Evolutionary conservation across 345 rosid species (phyloP).

Genomic region (Citrus trifoliata): DNA sequence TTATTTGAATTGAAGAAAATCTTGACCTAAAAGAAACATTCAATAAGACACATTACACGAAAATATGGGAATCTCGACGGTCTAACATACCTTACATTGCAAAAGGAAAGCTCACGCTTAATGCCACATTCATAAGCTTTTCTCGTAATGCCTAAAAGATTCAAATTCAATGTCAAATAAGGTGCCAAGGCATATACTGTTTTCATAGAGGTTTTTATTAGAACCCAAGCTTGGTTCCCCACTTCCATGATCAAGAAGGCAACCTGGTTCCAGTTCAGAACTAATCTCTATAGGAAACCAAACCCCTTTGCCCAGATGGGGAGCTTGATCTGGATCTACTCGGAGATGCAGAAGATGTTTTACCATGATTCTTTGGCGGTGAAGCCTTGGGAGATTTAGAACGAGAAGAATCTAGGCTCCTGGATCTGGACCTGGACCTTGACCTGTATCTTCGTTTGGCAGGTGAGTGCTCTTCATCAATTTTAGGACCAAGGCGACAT

Average conservation of each 20-base stretch:
- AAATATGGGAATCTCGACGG: not conserved
- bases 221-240: not conserved
- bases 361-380: slow-evolving; percentile 26
- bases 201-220: not conserved
- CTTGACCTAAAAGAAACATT: not conserved
- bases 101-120: not conserved
- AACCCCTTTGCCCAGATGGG: slow-evolving; percentile 58
- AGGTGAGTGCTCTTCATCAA: slow-evolving; percentile 31
- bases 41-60: not conserved
- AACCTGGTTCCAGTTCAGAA: slow-evolving; percentile 26
- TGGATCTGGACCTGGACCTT: slow-evolving; percentile 36
- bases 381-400: slow-evolving; percentile 46
- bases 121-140: not conserved
- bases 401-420: slow-evolving; percentile 27
- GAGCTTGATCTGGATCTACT: slow-evolving; percentile 60
- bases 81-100: not conserved
- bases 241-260: not conserved
- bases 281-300: slow-evolving; percentile 87
- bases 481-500: slow-evolving; percentile 67
- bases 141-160: not conserved
- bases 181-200: not conserved
- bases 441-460: slow-evolving; percentile 34
- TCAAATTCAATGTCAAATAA: not conserved
- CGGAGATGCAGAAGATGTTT: slow-evolving; percentile 31
- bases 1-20: not conserved